phyloP scores from a whole-genome alignment of 1,284 basidiomycete genomes.

The Phaffia rhodozyma region DNA sequence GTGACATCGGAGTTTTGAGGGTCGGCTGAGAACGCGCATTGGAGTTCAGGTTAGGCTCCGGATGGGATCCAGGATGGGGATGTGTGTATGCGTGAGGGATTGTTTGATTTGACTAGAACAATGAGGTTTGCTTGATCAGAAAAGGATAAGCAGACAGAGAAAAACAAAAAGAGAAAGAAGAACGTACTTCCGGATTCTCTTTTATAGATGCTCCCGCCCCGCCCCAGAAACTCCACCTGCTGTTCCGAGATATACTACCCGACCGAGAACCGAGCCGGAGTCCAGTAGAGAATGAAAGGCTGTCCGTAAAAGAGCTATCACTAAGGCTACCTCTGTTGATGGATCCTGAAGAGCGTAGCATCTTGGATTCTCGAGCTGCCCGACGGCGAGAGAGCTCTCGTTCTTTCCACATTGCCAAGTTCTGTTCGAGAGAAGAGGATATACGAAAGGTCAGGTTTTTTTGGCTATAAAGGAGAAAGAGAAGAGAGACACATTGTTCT shows the following conservation, averaged over 20 bases:
- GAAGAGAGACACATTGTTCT: background rate
- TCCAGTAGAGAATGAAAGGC: background rate
- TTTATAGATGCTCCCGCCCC: background rate
- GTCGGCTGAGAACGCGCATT: constrained; percentile 2
- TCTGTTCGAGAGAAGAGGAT: background rate
- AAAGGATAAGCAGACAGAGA: background rate
- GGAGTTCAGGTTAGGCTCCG: background rate
- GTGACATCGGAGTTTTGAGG: constrained; percentile 2
- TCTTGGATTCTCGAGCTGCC: constrained; percentile 16
- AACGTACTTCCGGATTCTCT: background rate
- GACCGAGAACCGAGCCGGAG: constrained; percentile 1
- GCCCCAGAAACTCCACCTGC: constrained; percentile 4
- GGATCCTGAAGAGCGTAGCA: constrained; percentile 7
- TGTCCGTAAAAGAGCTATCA: too few species aligned
- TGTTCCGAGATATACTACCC: background rate
- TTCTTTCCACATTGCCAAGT: constrained; percentile 15
- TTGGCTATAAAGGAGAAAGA: background rate
- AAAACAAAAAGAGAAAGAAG: background rate
- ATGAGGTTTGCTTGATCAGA: background rate
- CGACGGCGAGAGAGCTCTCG: constrained; percentile 11
- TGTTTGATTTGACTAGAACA: background rate
- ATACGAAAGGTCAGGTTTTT: too few species aligned
- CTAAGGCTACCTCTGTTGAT: too few species aligned
- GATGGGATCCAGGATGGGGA: background rate
- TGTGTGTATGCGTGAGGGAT: background rate